A percentile compares a stretch with the other conserved stretches of the same genome.
These are phyloP conservation scores for Fusarium bactridioides DNA, from an alignment of 2,329 filamentous ascomycete species.

Conservation along the genomic window DNA sequence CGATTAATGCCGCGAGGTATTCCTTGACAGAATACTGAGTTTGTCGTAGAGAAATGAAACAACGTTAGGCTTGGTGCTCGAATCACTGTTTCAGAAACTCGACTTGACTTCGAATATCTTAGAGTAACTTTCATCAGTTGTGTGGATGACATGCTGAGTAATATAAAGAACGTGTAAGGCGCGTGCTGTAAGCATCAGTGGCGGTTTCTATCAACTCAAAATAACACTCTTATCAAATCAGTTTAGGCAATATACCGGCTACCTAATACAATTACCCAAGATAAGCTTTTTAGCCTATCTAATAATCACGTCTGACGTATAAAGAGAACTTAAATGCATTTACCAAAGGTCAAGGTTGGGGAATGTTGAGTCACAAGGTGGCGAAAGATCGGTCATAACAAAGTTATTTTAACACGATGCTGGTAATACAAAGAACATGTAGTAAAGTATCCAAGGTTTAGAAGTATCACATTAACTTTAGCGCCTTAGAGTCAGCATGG, in stretches of 20 bases:
- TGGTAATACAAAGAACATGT: background rate
- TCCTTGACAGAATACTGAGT: background rate
- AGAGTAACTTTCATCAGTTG: background rate
- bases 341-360: too few relatives aligned
- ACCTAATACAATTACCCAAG: too few relatives aligned
- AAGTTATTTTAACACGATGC: too few relatives aligned
- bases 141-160: accelerated
- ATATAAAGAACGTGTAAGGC: background rate
- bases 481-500: background rate
- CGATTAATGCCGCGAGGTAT: accelerated
- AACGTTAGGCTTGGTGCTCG: background rate
- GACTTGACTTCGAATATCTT: background rate
- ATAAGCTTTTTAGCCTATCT: too few relatives aligned
- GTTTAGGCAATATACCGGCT: too few relatives aligned
- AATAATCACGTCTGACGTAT: too few relatives aligned
- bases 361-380: too few relatives aligned
- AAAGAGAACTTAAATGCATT: too few relatives aligned
- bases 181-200: too few relatives aligned
- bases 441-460: background rate
- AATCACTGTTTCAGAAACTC: background rate
- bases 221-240: too few relatives aligned
- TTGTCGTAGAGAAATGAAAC: background rate
- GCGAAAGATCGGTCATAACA: too few relatives aligned
- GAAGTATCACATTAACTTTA: accelerated
- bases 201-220: too few relatives aligned